Base-by-base conservation (phyloP, 306 rosid genomes). In the Malus asiatica region DNA sequence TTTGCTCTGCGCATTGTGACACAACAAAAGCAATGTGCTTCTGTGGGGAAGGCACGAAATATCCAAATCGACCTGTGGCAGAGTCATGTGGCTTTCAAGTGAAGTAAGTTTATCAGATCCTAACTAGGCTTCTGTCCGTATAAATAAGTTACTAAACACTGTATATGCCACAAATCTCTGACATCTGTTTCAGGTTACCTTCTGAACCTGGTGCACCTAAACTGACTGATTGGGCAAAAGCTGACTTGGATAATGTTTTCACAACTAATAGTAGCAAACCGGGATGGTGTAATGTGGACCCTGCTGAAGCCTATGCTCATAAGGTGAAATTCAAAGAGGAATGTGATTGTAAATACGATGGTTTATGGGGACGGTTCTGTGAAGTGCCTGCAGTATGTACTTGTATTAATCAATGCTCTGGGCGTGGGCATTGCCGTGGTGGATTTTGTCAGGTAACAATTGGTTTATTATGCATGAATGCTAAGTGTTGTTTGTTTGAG, bases 211-310 rank as follows among this genome's bases (percentile, higher is more conserved):
- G 83, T 48, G 97, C 81, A 79, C 91, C 90, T 48, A 87, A 78
- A 84, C 22, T 70, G 75, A 78, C 74, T 79, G 85, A 92, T 88
- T 95, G 97, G 97, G 51, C 91, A 55, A 88, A 83, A 83, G 78
- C 83, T 78, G 99, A 95, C 83, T 82, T 74, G 81, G 93, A 88
- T 78, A 85, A 79, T 66, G 82, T 92, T 59, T 89, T 89, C 87
- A 81, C 97, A 58, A 90, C 89, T n/a, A 95, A 92, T 83, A 52
- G 63, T 78, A 95, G 91, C 77, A 80, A 83, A 84, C 80, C 53
- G 8, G 99, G 99, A 72, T 95, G 99, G 99, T 95, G 99, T 85
- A 95, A 95, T 79, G 96, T 95, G 42, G 97, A 95, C 64, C 99
- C 99, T 58, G 86, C 75, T 69, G 92, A 92, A 79, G 97, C 82